A percentile compares a stretch with the other conserved stretches of the same genome.
phyloP scores from a whole-genome alignment of 495 filamentous ascomycete genomes.

The Neurospora hispaniola region DNA sequence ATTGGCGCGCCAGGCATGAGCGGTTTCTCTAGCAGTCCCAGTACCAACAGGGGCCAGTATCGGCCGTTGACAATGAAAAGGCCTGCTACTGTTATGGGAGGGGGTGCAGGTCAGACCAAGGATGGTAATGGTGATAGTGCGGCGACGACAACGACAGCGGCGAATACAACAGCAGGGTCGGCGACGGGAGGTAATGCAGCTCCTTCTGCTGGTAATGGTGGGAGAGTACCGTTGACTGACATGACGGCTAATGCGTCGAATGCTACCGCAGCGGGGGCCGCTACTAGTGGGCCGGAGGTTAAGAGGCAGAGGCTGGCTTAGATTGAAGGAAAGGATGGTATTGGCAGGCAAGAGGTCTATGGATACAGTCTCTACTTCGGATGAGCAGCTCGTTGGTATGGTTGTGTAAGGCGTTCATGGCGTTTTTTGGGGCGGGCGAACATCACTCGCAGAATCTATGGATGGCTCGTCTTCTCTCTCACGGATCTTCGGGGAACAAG shows the following conservation, averaged over 20 bases:
- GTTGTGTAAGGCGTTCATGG: neutral
- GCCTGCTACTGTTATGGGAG: constrained; percentile 11
- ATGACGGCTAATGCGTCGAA: constrained; percentile 24
- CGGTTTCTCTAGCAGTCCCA: constrained; percentile 34
- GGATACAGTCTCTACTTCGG: neutral
- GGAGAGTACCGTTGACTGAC: constrained; percentile 28
- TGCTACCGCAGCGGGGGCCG: neutral
- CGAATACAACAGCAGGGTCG: neutral
- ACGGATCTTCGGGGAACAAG: too few species aligned
- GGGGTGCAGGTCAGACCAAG: neutral
- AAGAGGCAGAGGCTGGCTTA: constrained; percentile 34
- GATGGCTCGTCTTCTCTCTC: too few species aligned
- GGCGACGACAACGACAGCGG: neutral
- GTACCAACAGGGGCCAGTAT: constrained; percentile 48
- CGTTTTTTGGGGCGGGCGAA: neutral
- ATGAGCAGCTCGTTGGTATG: neutral
- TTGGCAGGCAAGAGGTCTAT: neutral
- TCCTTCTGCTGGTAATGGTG: neutral
- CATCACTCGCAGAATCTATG: too few species aligned
- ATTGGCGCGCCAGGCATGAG: constrained; percentile 55
- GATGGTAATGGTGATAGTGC: neutral
- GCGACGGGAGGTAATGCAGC: neutral
- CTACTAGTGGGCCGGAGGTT: constrained; percentile 16
- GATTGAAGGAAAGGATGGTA: neutral
- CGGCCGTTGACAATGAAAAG: constrained; percentile 50